These are phyloP conservation scores for Sporothrix inflata DNA, from an alignment of 2,329 filamentous ascomycete species.

Conservation along the genomic window DNA sequence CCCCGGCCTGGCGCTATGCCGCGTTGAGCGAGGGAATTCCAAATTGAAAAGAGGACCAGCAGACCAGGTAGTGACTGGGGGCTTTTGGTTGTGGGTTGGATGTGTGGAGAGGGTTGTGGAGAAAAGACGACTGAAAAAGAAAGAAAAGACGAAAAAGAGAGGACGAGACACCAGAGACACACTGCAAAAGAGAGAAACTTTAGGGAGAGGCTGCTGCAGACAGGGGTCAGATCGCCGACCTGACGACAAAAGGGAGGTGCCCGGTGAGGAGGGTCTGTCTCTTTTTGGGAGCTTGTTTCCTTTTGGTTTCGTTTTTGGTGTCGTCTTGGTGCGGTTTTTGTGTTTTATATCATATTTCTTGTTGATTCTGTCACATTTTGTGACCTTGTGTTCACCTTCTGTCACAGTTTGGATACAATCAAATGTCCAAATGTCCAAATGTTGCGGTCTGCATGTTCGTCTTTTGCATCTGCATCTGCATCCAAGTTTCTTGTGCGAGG, in stretches of 20 bases:
- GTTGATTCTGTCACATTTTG: slow-evolving; percentile 7
- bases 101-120: background rate
- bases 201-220: slow-evolving; percentile 9
- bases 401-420: no score
- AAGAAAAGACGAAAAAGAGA: background rate
- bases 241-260: slow-evolving; percentile 15
- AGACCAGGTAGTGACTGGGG: no score
- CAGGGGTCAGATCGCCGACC: slow-evolving; percentile 27
- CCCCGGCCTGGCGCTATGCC: slow-evolving; percentile 5
- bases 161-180: background rate
- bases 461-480: slow-evolving; percentile 5
- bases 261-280: slow-evolving; percentile 1
- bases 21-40: background rate
- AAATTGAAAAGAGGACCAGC: slow-evolving; percentile 20
- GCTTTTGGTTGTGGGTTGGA: no score
- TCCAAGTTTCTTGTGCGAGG: background rate
- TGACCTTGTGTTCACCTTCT: background rate
- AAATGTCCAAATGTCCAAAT: background rate
- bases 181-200: background rate
- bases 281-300: background rate
- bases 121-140: background rate
- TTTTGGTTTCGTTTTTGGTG: slow-evolving; percentile 12
- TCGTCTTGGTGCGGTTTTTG: background rate
- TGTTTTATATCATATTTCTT: slow-evolving; percentile 12
- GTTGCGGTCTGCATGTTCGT: background rate